Evolutionary conservation across 2,329 filamentous ascomycete genomes (phyloP), one percentile per base, ranked within the genome.

Genomic region (Dichotomopilus funicola): DNA sequence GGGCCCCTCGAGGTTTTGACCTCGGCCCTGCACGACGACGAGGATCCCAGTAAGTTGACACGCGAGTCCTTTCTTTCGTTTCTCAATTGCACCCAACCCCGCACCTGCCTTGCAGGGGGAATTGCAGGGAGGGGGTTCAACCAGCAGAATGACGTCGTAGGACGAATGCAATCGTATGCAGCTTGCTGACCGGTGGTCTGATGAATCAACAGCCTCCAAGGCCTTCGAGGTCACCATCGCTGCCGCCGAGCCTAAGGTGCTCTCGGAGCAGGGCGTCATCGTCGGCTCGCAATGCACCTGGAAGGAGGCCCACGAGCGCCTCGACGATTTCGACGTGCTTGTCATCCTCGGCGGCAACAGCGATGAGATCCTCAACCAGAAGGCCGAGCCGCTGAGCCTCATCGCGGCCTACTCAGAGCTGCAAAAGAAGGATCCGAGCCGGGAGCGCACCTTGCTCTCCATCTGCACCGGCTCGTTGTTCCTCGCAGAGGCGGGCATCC

Each of bases 391-490:
- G 31, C 77, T 91, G 59, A 74, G 77, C 60, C 76, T 92, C 68
- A 89, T 94, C 76, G 79, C 80, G 64, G 85, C 86, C 66, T 94
- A 86, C 72, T 81, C 86, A 61, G 86, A 91, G 68, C 77, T 92
- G 56, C 89, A 94, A 75, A 84, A 89, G 77, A 83, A 82, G 65
- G 87, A 91, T 65, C 87, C 89, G 10, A 78, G 78, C 66, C 87
- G 87, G 65, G 89, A 95, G 77, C 87, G 89, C 64, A 91, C 89
- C 49, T 76, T 94, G 66, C 75, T 94, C 63, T 88, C 87, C 63
- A 77, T 95, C 70, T 91, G 87, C 76, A 89, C 88, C 47, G 89
- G 88, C 61, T 81, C 86, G 44, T 81, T 92, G 67, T 81, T 92
- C 73, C 82, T 92, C 50, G 89, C 86, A 59, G 78, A 88, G 66